Evolutionary conservation across 2,329 filamentous ascomycete genomes (phyloP), one percentile per base, ranked within the genome.

Genomic region (Gremmenia infestans): DNA sequence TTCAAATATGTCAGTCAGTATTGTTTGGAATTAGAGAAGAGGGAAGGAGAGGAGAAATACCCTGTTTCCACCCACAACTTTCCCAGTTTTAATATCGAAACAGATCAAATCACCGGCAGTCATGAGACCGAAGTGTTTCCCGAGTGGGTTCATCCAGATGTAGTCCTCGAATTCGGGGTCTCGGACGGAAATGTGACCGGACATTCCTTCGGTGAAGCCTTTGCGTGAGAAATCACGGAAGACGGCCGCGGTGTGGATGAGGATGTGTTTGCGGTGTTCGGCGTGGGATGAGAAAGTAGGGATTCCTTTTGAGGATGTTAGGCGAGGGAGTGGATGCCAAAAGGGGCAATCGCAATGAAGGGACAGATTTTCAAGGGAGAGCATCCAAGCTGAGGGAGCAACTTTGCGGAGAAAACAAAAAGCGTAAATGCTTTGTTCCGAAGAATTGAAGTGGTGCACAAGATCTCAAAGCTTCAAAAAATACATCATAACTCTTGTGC

Each of bases 61-160:
- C 56, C 73, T 76, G 64, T 86, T 86, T 1, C 85, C 86, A 15
- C 82, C 84, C 5, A 87, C 78, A 9, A 85, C 77, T 15, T 79
- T 78, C n/a, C 86, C 86, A 14, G 56, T 67, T 11, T 78, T 70
- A 52, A 82, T 76, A 60, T 88, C 80, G 2, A 89, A 77, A 45
- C 85, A 78, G 48, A 89, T 81, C 79, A 89, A 83, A 66, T 89
- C 85, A 1, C 76, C 79, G 0, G 84, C 82, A 58, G 80, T 82
- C 50, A 89, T 74, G 57, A 85, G 71, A 4, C 78, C 85, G 65
- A 88, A 89, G 67, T 88, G 84, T 14, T 78, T 75, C 2, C 81
- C 84, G 0, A 88, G 72, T 55, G 71, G 85, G 72, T 82, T 89
- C 67, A 87, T 89, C 87, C 87, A 90, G 71, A 87, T 86, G 14